Conservation (phyloP, 177 flowering plant genomes). For the Vitis hybrid region DNA sequence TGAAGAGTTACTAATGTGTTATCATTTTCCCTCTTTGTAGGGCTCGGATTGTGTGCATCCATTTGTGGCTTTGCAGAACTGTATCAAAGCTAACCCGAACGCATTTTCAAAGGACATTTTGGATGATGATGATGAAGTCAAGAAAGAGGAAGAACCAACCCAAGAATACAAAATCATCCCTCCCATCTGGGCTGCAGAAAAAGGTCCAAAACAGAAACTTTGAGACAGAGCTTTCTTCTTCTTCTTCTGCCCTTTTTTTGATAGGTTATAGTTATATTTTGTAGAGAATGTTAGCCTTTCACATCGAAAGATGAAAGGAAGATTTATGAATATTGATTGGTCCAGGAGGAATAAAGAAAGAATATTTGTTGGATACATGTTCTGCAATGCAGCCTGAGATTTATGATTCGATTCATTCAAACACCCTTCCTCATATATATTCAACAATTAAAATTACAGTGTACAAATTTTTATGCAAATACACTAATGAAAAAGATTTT, state of each 20-base stretch:
- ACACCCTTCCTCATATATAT: too few species aligned
- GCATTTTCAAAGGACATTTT: slow-evolving; percentile 73
- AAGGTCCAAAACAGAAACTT: slow-evolving; percentile 34
- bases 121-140: slow-evolving; percentile 39
- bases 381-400: too few species aligned
- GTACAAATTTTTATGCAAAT: too few species aligned
- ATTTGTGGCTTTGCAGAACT: slow-evolving; percentile 79
- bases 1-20: neutral
- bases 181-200: slow-evolving; percentile 61
- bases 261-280: neutral
- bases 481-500: too few species aligned
- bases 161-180: slow-evolving; percentile 57
- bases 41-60: slow-evolving; percentile 91
- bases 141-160: slow-evolving; percentile 38
- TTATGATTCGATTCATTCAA: too few species aligned
- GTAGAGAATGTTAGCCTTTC: too few species aligned
- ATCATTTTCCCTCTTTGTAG: slow-evolving; percentile 23
- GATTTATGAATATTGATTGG: too few species aligned
- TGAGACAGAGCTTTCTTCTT: slow-evolving; percentile 10
- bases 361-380: too few species aligned
- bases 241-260: neutral
- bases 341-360: too few species aligned
- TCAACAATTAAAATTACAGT: too few species aligned
- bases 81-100: slow-evolving; percentile 76
- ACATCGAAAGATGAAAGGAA: too few species aligned